Percentiles rank a stretch among this genome's conserved stretches.
Conservation (phyloP, 2,329 filamentous ascomycete species). For the Meredithiella fracta region DNA sequence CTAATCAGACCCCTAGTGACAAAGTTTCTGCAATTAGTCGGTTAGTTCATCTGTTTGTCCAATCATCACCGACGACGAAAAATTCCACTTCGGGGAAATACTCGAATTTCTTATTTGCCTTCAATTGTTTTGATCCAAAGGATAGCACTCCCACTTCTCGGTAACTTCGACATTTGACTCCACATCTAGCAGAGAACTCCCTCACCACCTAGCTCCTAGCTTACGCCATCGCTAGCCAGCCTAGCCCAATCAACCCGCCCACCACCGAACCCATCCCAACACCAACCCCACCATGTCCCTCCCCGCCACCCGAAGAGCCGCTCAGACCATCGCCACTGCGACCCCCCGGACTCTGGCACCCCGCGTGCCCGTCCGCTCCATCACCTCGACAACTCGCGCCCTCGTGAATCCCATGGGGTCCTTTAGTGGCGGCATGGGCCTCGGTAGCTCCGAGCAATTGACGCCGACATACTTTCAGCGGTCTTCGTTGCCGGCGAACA, state of each 20-base stretch:
- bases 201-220: background rate
- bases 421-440: constrained; percentile 10
- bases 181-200: background rate
- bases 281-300: constrained; percentile 9
- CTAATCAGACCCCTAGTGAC: too few species aligned
- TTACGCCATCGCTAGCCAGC: background rate
- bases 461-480: constrained; percentile 69
- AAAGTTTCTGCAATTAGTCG: too few species aligned
- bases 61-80: too few species aligned
- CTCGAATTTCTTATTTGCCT: too few species aligned
- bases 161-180: background rate
- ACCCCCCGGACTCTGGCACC: constrained; percentile 4
- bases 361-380: constrained; percentile 6
- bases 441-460: constrained; percentile 22
- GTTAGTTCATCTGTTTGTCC: too few species aligned
- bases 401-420: constrained; percentile 22
- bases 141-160: too few species aligned
- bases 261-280: background rate
- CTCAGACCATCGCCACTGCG: constrained; percentile 8
- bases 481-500: constrained; percentile 70
- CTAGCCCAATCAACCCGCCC: background rate
- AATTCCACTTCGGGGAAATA: too few species aligned
- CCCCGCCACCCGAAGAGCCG: constrained; percentile 7
- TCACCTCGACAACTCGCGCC: constrained; percentile 19
- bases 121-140: too few species aligned